Base-by-base conservation (phyloP, 2,329 filamentous ascomycete species). In the Aspergillus pseudoviridinutans region DNA sequence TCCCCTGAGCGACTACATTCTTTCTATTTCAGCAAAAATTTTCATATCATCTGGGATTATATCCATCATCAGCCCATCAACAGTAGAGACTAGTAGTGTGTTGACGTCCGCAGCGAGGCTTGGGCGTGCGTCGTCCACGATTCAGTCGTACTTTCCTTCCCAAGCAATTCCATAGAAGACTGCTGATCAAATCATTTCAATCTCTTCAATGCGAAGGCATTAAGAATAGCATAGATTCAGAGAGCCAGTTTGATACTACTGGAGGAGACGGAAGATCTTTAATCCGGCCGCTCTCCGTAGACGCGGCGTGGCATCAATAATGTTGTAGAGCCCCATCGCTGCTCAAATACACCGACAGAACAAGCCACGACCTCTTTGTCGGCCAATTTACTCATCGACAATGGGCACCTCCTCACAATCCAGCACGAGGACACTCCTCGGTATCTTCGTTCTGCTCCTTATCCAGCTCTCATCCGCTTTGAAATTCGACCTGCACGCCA, bases 401-500 rank as follows among this genome's bases (percentile, higher is more conserved):
- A 74, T 73, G 71, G 69, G 66, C 58, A 61, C 63, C 58, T 64
- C 42, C 9, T 27, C 71, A 51, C 61, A 57, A 55, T 56, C 71
- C 51, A 69, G 61, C 27, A 62, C 71, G 67, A 67, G 64, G 68
- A 68, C 68, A 35, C 54, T 73, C 55, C 54, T 72, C 51, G 51
- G 68, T 51, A 58, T 76, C 44, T 60, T 76, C 25, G 56, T 66
- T n/a, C 65, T 77, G 7, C 62, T 75, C 28, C 61, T 76, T 38
- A 61, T 72, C 10, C 70, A 74, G 54, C 61, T 78, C 44, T 70
- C 79, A 44, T 77, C 78, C 44, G 92, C 92, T 58, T 86, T 99
- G 69, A 97, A 96, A 81, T 97, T 99, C 83, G 94, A 99, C 70
- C 85, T 99, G 60, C 78, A 85, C 68, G 91, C 92, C 49, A 76